Percentiles rank a stretch among this genome's conserved stretches.
phyloP scores from a whole-genome alignment of 192 early-diverging fungal species.

The Backusella tuberculispora region DNA sequence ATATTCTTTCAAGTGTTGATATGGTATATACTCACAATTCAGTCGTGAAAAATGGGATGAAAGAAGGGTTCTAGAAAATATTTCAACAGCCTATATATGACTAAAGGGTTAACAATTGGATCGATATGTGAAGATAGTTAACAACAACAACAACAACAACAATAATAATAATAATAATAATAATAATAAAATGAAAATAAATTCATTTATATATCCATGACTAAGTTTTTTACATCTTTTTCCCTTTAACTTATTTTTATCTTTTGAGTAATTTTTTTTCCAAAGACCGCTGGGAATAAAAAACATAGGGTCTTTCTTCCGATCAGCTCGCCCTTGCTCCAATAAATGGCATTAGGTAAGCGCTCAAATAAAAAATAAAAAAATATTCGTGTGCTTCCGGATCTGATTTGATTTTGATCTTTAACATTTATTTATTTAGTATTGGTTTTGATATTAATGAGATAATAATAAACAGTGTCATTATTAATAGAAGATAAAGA shows the following conservation, averaged over 20 bases:
- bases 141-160: too few species aligned
- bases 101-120: too few species aligned
- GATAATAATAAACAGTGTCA: not conserved
- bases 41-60: too few species aligned
- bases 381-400: not conserved
- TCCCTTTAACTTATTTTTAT: not conserved
- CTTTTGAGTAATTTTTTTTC: not conserved
- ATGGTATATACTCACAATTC: too few species aligned
- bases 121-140: too few species aligned
- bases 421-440: not conserved
- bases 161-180: too few species aligned
- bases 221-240: not conserved
- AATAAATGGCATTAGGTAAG: not conserved
- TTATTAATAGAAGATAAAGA: not conserved
- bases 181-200: too few species aligned
- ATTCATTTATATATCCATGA: not conserved
- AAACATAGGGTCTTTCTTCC: not conserved
- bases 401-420: not conserved
- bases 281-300: slow-evolving; percentile 6
- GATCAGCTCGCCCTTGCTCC: not conserved
- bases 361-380: not conserved
- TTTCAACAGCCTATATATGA: too few species aligned
- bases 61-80: too few species aligned
- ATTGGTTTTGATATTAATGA: too few species aligned
- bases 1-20: too few species aligned